phyloP scores from a whole-genome alignment of 1,284 basidiomycete genomes.

The Cerioporus squamosus region DNA sequence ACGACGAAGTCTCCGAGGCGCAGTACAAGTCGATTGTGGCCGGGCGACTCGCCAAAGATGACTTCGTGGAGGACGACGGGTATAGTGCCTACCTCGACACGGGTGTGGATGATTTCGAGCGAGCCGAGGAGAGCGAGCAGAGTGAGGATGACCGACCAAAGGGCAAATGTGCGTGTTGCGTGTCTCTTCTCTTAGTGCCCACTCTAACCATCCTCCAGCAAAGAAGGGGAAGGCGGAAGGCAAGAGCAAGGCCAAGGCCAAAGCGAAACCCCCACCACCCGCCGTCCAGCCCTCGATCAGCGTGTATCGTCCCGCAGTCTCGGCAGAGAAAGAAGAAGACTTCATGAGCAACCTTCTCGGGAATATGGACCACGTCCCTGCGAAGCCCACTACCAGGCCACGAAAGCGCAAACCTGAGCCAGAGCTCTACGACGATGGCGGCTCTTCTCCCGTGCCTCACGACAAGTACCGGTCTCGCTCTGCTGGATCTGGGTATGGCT shows the following conservation, averaged over 20 bases:
- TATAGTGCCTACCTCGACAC: conserved; percentile 93
- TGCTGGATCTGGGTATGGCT: conserved; percentile 21
- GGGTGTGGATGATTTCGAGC: conserved; percentile 92
- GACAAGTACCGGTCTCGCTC: conserved; percentile 12
- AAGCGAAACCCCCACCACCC: conserved; percentile 54
- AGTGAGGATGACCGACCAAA: conserved; percentile 33
- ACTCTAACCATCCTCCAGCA: conserved; percentile 24
- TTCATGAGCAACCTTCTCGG: conserved; percentile 84
- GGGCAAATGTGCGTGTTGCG: conserved; percentile 43
- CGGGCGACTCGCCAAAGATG: conserved; percentile 86
- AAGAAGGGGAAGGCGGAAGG: conserved; percentile 48
- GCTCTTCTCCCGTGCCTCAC: conserved; percentile 32
- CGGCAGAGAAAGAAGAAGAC: conserved; percentile 80
- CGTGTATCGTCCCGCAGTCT: conserved; percentile 77
- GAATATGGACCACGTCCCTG: conserved; percentile 58
- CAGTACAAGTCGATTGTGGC: conserved; percentile 89
- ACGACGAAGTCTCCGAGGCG: conserved; percentile 93
- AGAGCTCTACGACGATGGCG: conserved; percentile 40
- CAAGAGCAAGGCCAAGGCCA: conserved; percentile 44
- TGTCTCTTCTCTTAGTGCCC: neutral
- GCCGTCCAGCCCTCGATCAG: conserved; percentile 62
- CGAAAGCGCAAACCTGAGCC: conserved; percentile 81
- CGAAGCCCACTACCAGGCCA: conserved; percentile 42
- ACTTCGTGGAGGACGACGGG: conserved; percentile 97
- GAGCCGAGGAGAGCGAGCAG: conserved; percentile 51